Base-by-base conservation (phyloP, 2,329 filamentous ascomycete species). In the Nannizzia gypsea region DNA sequence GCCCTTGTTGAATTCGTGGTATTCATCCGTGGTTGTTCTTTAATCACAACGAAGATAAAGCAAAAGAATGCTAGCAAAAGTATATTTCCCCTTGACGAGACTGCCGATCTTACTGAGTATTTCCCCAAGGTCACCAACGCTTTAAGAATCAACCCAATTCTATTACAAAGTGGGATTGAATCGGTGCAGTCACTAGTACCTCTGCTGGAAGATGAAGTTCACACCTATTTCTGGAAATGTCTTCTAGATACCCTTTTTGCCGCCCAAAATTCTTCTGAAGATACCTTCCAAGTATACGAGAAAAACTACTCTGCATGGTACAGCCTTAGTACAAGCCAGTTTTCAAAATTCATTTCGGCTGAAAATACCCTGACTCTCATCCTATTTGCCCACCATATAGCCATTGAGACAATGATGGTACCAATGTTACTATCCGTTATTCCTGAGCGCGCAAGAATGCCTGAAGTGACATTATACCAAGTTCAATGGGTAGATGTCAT, bases 1-100 rank as follows among this genome's bases (percentile, higher is more conserved):
- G 67, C 67, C 6, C 58, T 69, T 11, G 50, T 60, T 15, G 67
- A 69, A 52, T 69, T 69, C 58, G 63, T 68, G 59, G 64, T 66
- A 57, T 66, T 69, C 60, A 64, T 69, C 15, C 64, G 67, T 26
- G 67, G 67, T 20, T 61, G 57, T 44, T 42, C 57, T n/a, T 17
- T 50, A 4, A 17, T 59, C 15, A 58, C 56, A 22, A 48, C 26
- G 8, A 36, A 28, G 20, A 58, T 58, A 24, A 20, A 5, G 15
- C 24, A 42, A n/a, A 46, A 31, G n/a, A 17, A 31, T 28, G n/a
- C 34, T 6, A 8, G 34, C 56, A 56, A 56, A 38, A 58, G 36
- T 38, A 3, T 48, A 31, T 58, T 58, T 15, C 26, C 24, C 1
- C 3, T 48, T 3, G 56, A 44, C 4, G n/a, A 28, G 22, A 34